phyloP scores from a whole-genome alignment of 2,329 filamentous ascomycete genomes.

The Cladobotryum protrusum region DNA sequence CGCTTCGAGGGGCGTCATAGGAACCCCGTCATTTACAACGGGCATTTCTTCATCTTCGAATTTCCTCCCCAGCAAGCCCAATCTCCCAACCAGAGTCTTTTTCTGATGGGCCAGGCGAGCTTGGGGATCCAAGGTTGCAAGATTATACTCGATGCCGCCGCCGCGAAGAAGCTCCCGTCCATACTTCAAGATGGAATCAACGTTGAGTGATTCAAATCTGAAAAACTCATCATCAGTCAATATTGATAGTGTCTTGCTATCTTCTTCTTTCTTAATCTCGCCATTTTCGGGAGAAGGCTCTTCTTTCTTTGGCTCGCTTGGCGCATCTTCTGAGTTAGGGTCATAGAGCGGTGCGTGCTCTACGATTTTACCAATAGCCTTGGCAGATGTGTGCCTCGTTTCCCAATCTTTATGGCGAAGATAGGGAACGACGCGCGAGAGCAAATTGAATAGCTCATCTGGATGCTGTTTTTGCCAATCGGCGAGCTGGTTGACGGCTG shows the following conservation, averaged over 20 bases:
- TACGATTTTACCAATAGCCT: conserved; percentile 89
- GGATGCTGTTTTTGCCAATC: conserved; percentile 98
- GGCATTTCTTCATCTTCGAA: conserved; percentile 76
- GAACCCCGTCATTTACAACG: conserved; percentile 43
- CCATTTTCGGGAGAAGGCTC: conserved; percentile 29
- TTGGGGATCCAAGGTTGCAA: conserved; percentile 75
- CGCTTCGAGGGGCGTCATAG: conserved; percentile 40
- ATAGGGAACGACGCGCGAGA: conserved; percentile 92
- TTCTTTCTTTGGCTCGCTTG: conserved; percentile 36
- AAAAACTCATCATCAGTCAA: conserved; percentile 57
- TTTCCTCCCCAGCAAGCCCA: conserved; percentile 79
- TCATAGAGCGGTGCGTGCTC: conserved; percentile 83
- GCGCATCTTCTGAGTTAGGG: conserved; percentile 69
- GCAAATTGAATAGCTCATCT: conserved; percentile 92
- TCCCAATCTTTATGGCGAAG: conserved; percentile 95
- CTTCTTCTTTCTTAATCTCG: conserved; percentile 57
- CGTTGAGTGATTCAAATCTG: conserved; percentile 66
- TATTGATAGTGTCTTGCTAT: conserved; percentile 42
- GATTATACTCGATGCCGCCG: conserved; percentile 76
- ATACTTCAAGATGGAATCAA: conserved; percentile 71
- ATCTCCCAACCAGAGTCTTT: conserved; percentile 72
- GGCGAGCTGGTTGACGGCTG: conserved; percentile 90
- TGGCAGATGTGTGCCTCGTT: conserved; percentile 85
- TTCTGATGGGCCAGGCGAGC: conserved; percentile 81
- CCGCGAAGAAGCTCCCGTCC: conserved; percentile 81